Evolutionary conservation across 371 early-diverging fungal species (phyloP).

Genomic region (Zychaea mexicana): DNA sequence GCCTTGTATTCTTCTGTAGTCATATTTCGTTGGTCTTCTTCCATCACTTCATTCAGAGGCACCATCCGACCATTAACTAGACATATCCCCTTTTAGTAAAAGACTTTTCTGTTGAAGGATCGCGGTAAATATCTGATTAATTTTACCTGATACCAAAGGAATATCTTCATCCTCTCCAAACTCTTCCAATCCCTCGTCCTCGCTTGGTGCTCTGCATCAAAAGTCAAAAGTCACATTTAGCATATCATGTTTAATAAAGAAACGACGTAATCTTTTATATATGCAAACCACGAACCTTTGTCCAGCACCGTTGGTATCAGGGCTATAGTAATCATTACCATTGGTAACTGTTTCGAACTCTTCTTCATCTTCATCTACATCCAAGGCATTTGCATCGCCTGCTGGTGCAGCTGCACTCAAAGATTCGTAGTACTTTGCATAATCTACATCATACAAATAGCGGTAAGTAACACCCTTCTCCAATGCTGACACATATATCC

Average conservation of each 20-base stretch:
- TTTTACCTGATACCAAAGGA: constrained; percentile 47
- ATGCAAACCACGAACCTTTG: not conserved
- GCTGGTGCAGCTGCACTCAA: constrained; percentile 28
- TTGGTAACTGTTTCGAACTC: constrained; percentile 26
- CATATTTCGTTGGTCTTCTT: constrained; percentile 61
- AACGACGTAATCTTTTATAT: no score
- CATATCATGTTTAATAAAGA: no score
- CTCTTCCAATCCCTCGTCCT: constrained; percentile 36
- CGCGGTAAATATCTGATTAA: no score
- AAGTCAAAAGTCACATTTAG: not conserved
- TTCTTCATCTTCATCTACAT: constrained; percentile 32
- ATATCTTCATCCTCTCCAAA: constrained; percentile 38
- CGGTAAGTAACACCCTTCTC: not conserved
- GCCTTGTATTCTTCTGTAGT: constrained; percentile 64
- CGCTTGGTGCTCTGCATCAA: constrained; percentile 12
- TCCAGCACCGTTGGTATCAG: not conserved
- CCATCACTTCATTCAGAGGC: constrained; percentile 56
- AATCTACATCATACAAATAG: constrained; percentile 26
- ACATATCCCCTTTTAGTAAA: not conserved
- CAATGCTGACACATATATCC: not conserved
- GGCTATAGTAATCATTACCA: constrained; percentile 33
- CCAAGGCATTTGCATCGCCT: not conserved
- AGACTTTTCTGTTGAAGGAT: not conserved
- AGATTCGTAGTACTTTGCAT: constrained; percentile 46
- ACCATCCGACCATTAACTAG: constrained; percentile 54